Conservation (phyloP, 2,329 filamentous ascomycete genomes). For the Claviceps citrina region DNA sequence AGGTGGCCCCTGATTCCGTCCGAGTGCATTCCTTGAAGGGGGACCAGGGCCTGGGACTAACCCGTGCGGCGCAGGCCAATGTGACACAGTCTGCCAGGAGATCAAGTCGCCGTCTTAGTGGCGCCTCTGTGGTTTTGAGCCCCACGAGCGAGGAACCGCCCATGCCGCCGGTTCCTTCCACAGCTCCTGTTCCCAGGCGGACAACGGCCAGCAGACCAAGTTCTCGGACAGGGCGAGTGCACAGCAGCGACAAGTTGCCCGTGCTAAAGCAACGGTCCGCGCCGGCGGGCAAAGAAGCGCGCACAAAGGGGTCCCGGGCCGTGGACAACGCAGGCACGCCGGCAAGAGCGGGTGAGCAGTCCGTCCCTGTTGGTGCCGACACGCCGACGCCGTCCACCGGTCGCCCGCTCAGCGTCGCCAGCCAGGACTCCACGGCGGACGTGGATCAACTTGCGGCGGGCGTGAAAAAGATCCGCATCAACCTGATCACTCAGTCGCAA, state of each 20-base stretch:
- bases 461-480: constrained; percentile 50
- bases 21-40: neutral
- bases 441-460: constrained; percentile 40
- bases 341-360: constrained; percentile 9
- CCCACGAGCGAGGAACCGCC: constrained; percentile 10
- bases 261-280: constrained; percentile 45
- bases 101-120: constrained; percentile 33
- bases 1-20: neutral
- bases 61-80: constrained; percentile 14
- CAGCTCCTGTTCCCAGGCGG: constrained; percentile 9
- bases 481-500: constrained; percentile 42
- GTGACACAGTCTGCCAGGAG: constrained; percentile 17
- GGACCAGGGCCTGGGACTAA: neutral
- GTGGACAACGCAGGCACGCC: constrained; percentile 22
- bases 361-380: constrained; percentile 6
- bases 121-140: constrained; percentile 24
- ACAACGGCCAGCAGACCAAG: constrained; percentile 20
- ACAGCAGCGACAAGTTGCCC: constrained; percentile 26
- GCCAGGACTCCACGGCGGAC: constrained; percentile 19
- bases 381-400: constrained; percentile 6
- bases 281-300: constrained; percentile 28
- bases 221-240: constrained; percentile 16
- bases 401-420: constrained; percentile 1
- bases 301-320: constrained; percentile 17
- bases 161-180: neutral